These are phyloP conservation scores for Aspergillus diversus DNA, from an alignment of 495 filamentous ascomycete genomes.

Conservation along the genomic window DNA sequence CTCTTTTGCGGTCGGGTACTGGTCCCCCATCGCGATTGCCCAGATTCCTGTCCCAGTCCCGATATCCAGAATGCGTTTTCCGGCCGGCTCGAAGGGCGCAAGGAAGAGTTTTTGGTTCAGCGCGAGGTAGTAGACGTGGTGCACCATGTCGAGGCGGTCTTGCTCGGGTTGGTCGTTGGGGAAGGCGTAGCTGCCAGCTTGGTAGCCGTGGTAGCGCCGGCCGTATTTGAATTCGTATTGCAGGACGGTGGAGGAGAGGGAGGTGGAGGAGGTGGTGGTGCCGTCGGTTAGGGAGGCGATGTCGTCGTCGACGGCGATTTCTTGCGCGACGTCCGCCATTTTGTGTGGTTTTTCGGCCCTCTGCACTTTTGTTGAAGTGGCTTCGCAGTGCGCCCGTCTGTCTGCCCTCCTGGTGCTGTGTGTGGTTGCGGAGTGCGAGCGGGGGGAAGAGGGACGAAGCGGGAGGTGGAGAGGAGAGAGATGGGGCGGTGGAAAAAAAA, in stretches of 20 bases:
- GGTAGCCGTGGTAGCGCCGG: constrained; percentile 31
- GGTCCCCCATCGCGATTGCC: constrained; percentile 40
- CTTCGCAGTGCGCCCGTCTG: too few relatives aligned
- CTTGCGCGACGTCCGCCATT: not conserved
- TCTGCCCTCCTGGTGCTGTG: too few relatives aligned
- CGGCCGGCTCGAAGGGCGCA: constrained; percentile 24
- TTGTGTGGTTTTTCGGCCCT: too few relatives aligned
- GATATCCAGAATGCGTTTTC: constrained; percentile 25
- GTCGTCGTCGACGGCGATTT: constrained; percentile 13
- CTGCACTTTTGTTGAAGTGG: too few relatives aligned
- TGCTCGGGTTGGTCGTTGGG: constrained; percentile 36
- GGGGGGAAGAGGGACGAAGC: too few relatives aligned
- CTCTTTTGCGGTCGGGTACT: constrained; percentile 23
- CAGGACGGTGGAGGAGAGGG: constrained; percentile 31
- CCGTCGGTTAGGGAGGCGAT: not conserved
- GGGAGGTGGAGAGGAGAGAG: too few relatives aligned
- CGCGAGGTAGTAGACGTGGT: constrained; percentile 22
- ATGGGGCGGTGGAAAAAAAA: too few relatives aligned
- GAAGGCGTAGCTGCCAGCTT: constrained; percentile 28
- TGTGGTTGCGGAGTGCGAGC: too few relatives aligned
- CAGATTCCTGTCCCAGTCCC: constrained; percentile 48
- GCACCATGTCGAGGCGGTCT: constrained; percentile 33
- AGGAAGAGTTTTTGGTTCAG: constrained; percentile 24
- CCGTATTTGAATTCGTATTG: constrained; percentile 33
- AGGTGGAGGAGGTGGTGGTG: constrained; percentile 18